Base-by-base conservation (phyloP, 805 yeast species). In the Starmerella asiatica region DNA sequence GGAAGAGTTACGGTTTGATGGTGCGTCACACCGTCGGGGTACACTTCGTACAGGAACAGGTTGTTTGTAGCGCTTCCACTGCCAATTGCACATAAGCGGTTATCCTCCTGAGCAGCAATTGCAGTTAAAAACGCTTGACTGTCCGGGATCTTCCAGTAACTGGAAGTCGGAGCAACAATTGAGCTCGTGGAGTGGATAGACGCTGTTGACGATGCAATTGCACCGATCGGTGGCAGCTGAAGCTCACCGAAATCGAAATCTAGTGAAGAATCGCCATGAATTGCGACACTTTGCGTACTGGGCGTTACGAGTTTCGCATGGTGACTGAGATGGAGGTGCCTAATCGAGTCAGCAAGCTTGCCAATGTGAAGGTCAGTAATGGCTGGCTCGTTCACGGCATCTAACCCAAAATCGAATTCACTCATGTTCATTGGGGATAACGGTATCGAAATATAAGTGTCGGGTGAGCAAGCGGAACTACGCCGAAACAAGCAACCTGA, bases 1-100 rank as follows among this genome's bases (percentile, higher is more conserved):
- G 77, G 75, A 34, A 74, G 61, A 1, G 73, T 53, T 36, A 73
- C 68, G 9, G 79, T 73, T 51, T 70, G 73, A 53, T 73, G 75
- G 56, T 73, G 79, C 28, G 72, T 69, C 41, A 72, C 43, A 21
- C 39, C 46, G 26, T 53, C 39, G 15, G 61, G 45, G 40, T 65
- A 68, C 37, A 72, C 59, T 42, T 70, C 75, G 51, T 73, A 74
- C 26, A 73, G 63, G 44, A 66, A 73, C 40, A 73, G 59, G 47
- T 74, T 73, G 44, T 65, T 57, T 11, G 56, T 59, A 6, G 48
- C 34, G 36, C 65, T 63, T 4, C 73, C 79, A 41, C 74, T 67
- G 4, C 75, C 68, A n/a, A 74, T 65, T 2, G 79, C 79, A 37
- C 75, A 54, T 4, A 67, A 53, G 1, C 69, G 66, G n/a, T 52